Percentiles rank a stretch among this genome's conserved stretches.
These are phyloP conservation scores for Geranium brycei DNA, from an alignment of 345 rosid species.

Conservation along the genomic window DNA sequence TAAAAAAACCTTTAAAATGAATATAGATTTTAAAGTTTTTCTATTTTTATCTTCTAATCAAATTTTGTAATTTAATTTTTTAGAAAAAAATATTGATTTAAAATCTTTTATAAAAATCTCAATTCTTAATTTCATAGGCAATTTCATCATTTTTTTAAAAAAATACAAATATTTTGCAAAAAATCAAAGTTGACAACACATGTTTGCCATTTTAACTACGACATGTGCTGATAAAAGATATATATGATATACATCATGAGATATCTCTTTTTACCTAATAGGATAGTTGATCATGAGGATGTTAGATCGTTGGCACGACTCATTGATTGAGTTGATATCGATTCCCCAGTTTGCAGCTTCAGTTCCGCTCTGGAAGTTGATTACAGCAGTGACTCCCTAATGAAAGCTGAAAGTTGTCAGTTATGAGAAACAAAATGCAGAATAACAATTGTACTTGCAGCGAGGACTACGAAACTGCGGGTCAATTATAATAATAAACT, in stretches of 20 bases:
- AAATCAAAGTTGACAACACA: too few relatives aligned
- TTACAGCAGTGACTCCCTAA: constrained; percentile 73
- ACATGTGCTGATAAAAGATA: too few relatives aligned
- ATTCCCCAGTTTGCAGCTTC: constrained; percentile 91
- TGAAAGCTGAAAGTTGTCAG: constrained; percentile 15
- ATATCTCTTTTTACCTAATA: constrained; percentile 32
- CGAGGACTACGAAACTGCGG: constrained; percentile 1
- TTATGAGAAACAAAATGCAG: constrained; percentile 5
- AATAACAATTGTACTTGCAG: background rate
- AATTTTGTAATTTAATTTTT: too few relatives aligned
- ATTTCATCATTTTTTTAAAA: too few relatives aligned
- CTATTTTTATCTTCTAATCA: too few relatives aligned
- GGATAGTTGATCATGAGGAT: constrained; percentile 82
- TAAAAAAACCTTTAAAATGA: too few relatives aligned
- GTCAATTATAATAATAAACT: background rate
- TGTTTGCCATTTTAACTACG: too few relatives aligned
- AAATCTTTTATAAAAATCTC: too few relatives aligned
- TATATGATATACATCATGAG: background rate
- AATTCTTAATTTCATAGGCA: too few relatives aligned
- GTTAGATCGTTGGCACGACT: constrained; percentile 54
- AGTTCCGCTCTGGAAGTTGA: constrained; percentile 67
- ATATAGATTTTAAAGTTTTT: too few relatives aligned
- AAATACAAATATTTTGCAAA: too few relatives aligned
- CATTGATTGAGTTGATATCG: constrained; percentile 43
- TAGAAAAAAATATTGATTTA: too few relatives aligned